Base-by-base conservation (phyloP, 148 eudicot genomes). In the Nepenthes mirabilis region DNA sequence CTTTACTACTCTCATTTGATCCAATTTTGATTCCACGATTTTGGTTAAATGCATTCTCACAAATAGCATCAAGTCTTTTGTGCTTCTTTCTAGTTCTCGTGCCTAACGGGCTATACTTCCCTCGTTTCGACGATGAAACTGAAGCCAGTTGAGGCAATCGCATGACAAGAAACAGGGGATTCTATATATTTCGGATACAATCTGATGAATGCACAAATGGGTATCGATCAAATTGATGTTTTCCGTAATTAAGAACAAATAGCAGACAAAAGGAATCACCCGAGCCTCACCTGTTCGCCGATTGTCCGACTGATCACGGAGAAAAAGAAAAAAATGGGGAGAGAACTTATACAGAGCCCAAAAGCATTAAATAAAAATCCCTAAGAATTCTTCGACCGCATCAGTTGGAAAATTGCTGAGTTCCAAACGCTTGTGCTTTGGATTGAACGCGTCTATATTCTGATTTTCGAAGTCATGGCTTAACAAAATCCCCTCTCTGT, bases 31-130 rank as follows among this genome's bases (percentile, higher is more conserved):
- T 66, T 63, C 57, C 59, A n/a, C 55, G 68, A 56, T 71, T 85
- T 64, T 56, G 64, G 69, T 59, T 84, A 62, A 81, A 87, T 2
- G 62, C 78, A 50, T 80, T 77, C 34, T 91, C 97, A 75, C 79
- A 72, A 23, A 91, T 88, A 23, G 93, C 84, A 71, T 91, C 90
- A 57, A 91, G 80, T 65, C 72, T 79, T 73, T 91, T 91, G 62
- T 81, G 95, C 77, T 91, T 91, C 76, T 79, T 88, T 59, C 77
- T 74, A 53, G 70, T 77, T 70, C 79, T 84, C 9, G 43, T 58
- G 33, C 82, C 74, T 74, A 75, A 69, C 57, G 69, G 75, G 73
- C 68, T 62, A 65, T 73, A 73, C 57, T 61, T 69, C 72, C 80
- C 68, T 53, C 74, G 64, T 64, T 66, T 65, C 34, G 62, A 56